These are phyloP conservation scores for Trifolium subterraneum DNA, from an alignment of 306 rosid genomes.

Conservation along the genomic window DNA sequence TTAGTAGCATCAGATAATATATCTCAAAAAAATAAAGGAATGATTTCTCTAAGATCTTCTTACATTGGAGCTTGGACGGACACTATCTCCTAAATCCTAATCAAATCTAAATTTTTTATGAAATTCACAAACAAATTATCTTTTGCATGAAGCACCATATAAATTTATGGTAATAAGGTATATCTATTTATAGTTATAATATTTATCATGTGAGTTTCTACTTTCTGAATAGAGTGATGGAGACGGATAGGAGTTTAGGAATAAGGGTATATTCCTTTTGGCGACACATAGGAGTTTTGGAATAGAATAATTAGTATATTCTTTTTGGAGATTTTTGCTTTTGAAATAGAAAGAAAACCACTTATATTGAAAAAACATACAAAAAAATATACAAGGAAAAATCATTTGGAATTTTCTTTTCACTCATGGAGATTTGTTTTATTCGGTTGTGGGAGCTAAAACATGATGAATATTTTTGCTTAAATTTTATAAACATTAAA, in stretches of 20 bases:
- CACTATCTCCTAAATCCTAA: no score
- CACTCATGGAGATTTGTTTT: not conserved
- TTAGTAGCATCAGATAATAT: no score
- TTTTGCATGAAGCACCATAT: no score
- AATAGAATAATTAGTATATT: not conserved
- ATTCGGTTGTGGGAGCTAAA: not conserved
- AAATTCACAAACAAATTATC: no score
- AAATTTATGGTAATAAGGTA: no score
- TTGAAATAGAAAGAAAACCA: not conserved
- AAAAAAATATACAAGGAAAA: not conserved
- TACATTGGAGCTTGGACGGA: no score
- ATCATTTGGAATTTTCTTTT: not conserved
- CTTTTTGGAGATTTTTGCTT: not conserved
- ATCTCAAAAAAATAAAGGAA: no score
- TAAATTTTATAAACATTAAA: no score
- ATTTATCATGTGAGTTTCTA: not conserved
- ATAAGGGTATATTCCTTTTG: not conserved
- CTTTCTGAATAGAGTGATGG: not conserved
- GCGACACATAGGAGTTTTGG: not conserved
- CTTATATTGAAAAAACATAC: no score
- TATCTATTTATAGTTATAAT: not conserved
- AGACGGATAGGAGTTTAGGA: not conserved
- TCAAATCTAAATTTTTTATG: no score
- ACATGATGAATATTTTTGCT: no score
- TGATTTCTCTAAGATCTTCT: no score